Evolutionary conservation across 805 yeast species (phyloP).

Genomic region (Kazachstania kunashirensis): DNA sequence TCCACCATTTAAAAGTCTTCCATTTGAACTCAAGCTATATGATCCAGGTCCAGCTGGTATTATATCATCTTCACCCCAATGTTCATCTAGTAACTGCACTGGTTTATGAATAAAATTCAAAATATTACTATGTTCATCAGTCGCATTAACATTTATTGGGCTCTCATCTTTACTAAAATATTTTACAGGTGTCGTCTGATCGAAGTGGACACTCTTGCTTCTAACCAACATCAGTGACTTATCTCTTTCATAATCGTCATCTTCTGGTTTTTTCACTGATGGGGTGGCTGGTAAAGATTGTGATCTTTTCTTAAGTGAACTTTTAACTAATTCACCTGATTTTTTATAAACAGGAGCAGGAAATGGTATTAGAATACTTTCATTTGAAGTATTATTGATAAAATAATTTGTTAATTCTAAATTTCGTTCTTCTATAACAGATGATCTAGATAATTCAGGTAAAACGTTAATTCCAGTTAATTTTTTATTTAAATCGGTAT

Average conservation of each 20-base stretch:
- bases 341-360: constrained; percentile 53
- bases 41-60: constrained; percentile 6
- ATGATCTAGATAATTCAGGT: constrained; percentile 9
- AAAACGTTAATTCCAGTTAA: constrained; percentile 10
- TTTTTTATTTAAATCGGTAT: constrained; percentile 23
- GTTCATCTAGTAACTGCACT: constrained; percentile 6
- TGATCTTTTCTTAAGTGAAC: constrained; percentile 29
- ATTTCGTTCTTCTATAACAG: constrained; percentile 6
- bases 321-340: constrained; percentile 64
- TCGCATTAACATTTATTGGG: constrained; percentile 58
- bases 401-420: constrained; percentile 4
- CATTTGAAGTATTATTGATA: constrained; percentile 7
- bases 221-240: constrained; percentile 36
- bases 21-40: not conserved
- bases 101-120: constrained; percentile 21
- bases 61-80: constrained; percentile 8
- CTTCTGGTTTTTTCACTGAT: not conserved
- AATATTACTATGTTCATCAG: constrained; percentile 26
- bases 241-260: not conserved
- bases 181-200: constrained; percentile 56
- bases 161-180: constrained; percentile 67
- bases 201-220: constrained; percentile 75
- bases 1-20: not conserved
- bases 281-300: constrained; percentile 37
- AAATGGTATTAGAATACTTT: constrained; percentile 12